A percentile compares a stretch with the other conserved stretches of the same genome.
phyloP scores from a whole-genome alignment of 202 grass and related monocot genomes.

The Musa balbisiana region DNA sequence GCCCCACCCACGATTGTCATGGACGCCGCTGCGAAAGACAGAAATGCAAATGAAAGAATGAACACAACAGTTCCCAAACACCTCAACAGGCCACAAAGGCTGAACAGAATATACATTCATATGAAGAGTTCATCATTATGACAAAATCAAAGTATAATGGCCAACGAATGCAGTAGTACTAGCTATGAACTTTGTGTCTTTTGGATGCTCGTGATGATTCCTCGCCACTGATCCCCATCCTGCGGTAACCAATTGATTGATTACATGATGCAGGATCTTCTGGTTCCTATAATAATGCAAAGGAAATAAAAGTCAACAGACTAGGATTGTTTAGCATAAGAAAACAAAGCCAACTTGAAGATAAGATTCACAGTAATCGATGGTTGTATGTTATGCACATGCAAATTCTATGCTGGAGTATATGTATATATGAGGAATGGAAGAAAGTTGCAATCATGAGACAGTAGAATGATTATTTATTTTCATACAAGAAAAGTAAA shows the following conservation, averaged over 20 bases:
- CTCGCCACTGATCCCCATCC: slow-evolving; percentile 18
- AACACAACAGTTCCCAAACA: background rate
- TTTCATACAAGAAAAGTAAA: background rate
- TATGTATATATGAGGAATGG: no score
- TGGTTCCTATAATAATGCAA: slow-evolving; percentile 29
- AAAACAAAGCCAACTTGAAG: background rate
- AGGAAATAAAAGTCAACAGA: background rate
- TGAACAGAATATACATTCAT: slow-evolving; percentile 16
- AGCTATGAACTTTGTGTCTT: slow-evolving; percentile 45
- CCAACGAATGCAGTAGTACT: slow-evolving; percentile 40
- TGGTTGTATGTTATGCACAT: no score
- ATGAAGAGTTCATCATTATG: background rate
- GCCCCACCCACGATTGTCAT: slow-evolving; percentile 55
- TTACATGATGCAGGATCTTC: slow-evolving; percentile 24
- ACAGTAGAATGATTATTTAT: no score
- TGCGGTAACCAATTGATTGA: slow-evolving; percentile 29
- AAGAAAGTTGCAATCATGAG: no score
- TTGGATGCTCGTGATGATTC: slow-evolving; percentile 38
- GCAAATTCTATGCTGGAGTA: no score
- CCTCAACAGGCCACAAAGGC: background rate
- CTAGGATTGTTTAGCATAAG: background rate
- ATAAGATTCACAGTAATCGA: background rate
- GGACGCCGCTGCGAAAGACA: slow-evolving; percentile 34
- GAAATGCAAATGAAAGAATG: slow-evolving; percentile 10
- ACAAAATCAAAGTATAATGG: background rate